Percentiles rank a stretch among this genome's conserved stretches.
Evolutionary conservation across 106 monocot genomes (phyloP).

Genomic region (Dendrobium chrysotoxum): DNA sequence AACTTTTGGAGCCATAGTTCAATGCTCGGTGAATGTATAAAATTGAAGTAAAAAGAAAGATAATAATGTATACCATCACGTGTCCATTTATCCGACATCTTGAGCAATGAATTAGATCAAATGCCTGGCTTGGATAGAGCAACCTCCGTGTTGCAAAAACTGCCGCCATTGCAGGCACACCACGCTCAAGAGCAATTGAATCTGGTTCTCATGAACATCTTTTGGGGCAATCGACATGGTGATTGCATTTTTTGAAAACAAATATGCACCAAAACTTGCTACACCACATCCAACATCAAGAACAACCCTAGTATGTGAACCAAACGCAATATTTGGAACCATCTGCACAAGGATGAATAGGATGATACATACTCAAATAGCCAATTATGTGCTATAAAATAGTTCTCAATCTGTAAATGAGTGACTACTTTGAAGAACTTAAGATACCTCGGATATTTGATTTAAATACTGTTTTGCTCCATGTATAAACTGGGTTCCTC

Average conservation of each 20-base stretch:
- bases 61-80: conserved; percentile 56
- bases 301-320: conserved; percentile 70
- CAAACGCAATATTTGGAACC: conserved; percentile 87
- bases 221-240: conserved; percentile 96
- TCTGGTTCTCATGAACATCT: conserved; percentile 98
- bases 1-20: not conserved
- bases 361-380: not conserved
- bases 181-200: conserved; percentile 98
- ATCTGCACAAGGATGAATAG: conserved; percentile 46
- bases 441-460: conserved; percentile 71
- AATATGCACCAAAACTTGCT: conserved; percentile 95
- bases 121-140: conserved; percentile 89
- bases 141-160: conserved; percentile 89
- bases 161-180: conserved; percentile 91
- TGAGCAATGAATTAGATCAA: conserved; percentile 97
- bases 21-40: not conserved
- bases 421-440: not conserved
- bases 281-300: conserved; percentile 96
- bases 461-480: conserved; percentile 82
- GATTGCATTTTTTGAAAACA: conserved; percentile 67
- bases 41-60: not conserved
- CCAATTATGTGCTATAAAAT: conserved; percentile 3
- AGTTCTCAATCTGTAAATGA: not conserved
- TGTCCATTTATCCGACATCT: conserved; percentile 95
- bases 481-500: conserved; percentile 96